A percentile compares a stretch with the other conserved stretches of the same genome.
Evolutionary conservation across 192 early-diverging fungal genomes (phyloP).

Genomic region (Umbelopsis sp.): DNA sequence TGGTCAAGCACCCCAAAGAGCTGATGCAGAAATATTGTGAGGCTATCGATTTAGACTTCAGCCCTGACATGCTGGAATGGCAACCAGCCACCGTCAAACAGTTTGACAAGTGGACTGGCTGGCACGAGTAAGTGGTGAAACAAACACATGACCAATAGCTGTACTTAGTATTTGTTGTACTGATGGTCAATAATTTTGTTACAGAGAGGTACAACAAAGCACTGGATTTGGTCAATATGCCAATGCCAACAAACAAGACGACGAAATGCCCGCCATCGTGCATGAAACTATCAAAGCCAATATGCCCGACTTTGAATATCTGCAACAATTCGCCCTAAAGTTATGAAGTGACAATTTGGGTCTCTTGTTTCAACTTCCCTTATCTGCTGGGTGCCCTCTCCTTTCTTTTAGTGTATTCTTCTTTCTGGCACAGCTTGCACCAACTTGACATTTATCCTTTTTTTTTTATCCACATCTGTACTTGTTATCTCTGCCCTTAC

Average conservation of each 20-base stretch:
- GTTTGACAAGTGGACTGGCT: conserved; percentile 21
- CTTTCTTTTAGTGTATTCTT: no score
- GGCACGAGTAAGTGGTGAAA: conserved; percentile 14
- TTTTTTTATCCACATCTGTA: no score
- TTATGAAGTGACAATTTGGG: not conserved
- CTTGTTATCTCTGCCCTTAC: no score
- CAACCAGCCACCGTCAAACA: conserved; percentile 6
- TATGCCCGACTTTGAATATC: conserved; percentile 9
- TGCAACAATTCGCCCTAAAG: conserved; percentile 1
- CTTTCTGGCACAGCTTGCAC: no score
- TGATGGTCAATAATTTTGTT: not conserved
- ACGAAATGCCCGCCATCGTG: conserved; percentile 9
- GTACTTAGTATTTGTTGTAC: no score
- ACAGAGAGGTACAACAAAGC: conserved; percentile 4
- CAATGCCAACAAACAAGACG: not conserved
- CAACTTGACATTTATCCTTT: no score
- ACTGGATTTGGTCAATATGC: conserved; percentile 10
- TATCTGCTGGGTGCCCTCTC: no score
- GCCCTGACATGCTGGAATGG: conserved; percentile 9
- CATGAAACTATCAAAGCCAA: conserved; percentile 1
- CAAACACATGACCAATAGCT: not conserved
- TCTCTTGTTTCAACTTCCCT: no score
- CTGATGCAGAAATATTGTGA: conserved; percentile 12
- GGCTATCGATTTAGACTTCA: conserved; percentile 6
- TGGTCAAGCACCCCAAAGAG: conserved; percentile 11